Evolutionary conservation across 78 protist species (phyloP).

Genomic region (slime mould (Dictyostelium discoideum)): DNA sequence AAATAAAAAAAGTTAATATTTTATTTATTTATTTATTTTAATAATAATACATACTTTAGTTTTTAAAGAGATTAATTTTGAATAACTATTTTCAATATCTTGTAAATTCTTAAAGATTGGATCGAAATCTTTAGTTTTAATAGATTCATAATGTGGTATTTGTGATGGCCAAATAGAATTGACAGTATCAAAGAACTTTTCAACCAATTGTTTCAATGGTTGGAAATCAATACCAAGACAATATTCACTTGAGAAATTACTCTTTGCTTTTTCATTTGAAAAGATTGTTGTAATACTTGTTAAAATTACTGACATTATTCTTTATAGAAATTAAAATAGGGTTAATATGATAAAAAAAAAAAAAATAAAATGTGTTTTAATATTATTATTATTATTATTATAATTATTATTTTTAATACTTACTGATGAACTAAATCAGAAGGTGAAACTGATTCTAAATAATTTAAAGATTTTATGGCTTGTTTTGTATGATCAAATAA

Average conservation of each 20-base stretch:
- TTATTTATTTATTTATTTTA: not conserved
- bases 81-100: conserved; percentile 50
- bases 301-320: conserved; percentile 37
- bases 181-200: conserved; percentile 47
- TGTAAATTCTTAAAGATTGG: conserved; percentile 52
- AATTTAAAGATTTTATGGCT: conserved; percentile 16
- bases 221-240: conserved; percentile 51
- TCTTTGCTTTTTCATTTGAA: conserved; percentile 28
- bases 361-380: not conserved
- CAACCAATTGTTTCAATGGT: conserved; percentile 21
- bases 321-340: not conserved
- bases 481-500: conserved; percentile 63
- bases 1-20: not conserved
- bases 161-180: conserved; percentile 22
- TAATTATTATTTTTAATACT: not conserved
- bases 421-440: conserved; percentile 61
- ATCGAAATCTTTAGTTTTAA: conserved; percentile 48
- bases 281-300: conserved; percentile 47
- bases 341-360: too few relatives aligned
- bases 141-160: conserved; percentile 14
- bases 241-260: conserved; percentile 47
- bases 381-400: not conserved
- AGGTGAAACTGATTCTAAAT: conserved; percentile 22
- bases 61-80: conserved; percentile 59
- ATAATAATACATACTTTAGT: conserved; percentile 17